Base-by-base conservation (phyloP, 805 yeast species). In the Naumovozyma baii region DNA sequence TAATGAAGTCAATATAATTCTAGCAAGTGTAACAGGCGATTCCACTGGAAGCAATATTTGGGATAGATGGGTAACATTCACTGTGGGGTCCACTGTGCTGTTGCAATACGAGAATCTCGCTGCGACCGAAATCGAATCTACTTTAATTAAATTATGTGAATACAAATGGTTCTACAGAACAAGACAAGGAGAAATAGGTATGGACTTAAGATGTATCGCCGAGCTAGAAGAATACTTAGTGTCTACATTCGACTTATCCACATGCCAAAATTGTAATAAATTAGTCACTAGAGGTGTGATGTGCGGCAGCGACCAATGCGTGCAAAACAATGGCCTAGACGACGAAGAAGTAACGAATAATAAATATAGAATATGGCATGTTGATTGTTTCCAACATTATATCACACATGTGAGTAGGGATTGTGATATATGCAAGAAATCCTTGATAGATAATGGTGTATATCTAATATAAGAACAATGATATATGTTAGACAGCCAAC, bases 311-410 rank as follows among this genome's bases (percentile, higher is more conserved):
- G 39, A 42, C 3, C 14, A 8, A 5, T 29, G 31, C 31, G 5
- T 29, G 13, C 31, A 9, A 29, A 29, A n/a, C 14, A 30, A 31
- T 3, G 38, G 45, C 20, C 33, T 26, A 31, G 3, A 32, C 3
- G 17, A 36, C 5, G 30, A 28, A 10, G 37, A 34, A 2, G 34
- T 25, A 16, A 36, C 26, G 3, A 31, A 29, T 10, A 30, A 38
- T 8, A 20, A 33, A 13, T 29, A 41, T 12, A 31, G 15, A n/a
- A 38, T 48, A 3, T 57, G 61, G 60, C 63, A 59, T 41, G 44
- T 54, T 4, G 58, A 57, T 31, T 59, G 63, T 38, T 55, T 52
- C 39, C 51, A 52, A 31, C 60, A 59, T 39, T 46, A 54, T 34
- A 33, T 55, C n/a, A 38, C 47, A 5, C 62, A 57, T 40, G 49